Base-by-base conservation (phyloP, 2,329 filamentous ascomycete genomes). In the Drechslerella coelobrocha region DNA sequence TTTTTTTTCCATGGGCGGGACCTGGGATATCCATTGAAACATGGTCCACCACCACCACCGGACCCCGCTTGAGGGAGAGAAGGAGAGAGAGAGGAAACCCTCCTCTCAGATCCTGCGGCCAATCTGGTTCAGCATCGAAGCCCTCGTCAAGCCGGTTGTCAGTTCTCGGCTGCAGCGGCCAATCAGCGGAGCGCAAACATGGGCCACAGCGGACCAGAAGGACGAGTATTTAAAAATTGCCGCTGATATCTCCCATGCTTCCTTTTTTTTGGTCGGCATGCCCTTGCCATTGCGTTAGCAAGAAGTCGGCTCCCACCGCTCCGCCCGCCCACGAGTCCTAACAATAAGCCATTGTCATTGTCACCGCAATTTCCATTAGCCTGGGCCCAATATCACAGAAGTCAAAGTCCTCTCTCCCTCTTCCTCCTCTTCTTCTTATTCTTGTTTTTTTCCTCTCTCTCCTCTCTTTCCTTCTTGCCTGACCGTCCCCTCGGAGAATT, bases 211-310 rank as follows among this genome's bases (percentile, higher is more conserved):
- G 34, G 63, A 69, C 34, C 4, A 56, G 39, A 51, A 56, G 57
- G 52, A 52, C 65, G 29, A 21, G 51, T 53, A 24, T 61, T 62
- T 41, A 62, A 69, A 62, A 69, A 61, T 68, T 69, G 65, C 65
- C 65, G 65, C 65, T 62, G 48, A 37, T 62, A 62, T 69, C 57
- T 68, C 43, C 24, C 24, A 39, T 48, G 45, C n/a, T 62, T 62
- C 26, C 47, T 62, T 69, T 61, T 57, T 62, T 39, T 57, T 53
- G 24, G 41, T 57, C 56, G 43, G 27, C 65, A 62, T 47, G 57
- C 57, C 65, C 65, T 68, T 69, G 65, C 41, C 48, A 68, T 61
- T 69, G 65, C 65, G 65, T 69, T 69, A 69, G 62, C 48, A n/a
- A n/a, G 2, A 61, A 61, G 57, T 68, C 63, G 63, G 63, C 63